Evolutionary conservation across 441 rosid genomes (phyloP), one percentile per base, ranked within the genome.

Genomic region (Arabidopsis lyrata): DNA sequence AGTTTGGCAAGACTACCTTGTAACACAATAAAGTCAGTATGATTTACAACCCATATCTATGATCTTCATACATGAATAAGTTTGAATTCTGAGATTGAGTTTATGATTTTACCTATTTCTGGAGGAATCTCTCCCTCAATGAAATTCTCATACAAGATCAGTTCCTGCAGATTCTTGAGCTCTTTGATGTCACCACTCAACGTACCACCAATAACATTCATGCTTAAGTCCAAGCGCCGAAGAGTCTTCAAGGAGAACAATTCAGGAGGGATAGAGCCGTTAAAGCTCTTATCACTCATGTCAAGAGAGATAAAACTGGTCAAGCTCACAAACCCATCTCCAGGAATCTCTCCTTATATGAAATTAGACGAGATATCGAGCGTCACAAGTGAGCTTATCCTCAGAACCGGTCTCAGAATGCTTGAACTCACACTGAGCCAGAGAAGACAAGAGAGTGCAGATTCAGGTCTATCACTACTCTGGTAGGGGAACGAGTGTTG

Each of bases 271-370:
- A 79, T 76, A 31, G 75, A 41, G 15, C 81, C 80, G 53, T 15
- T 74, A 31, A 83, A 71, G 34, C n/a, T 71, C 9, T 81, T 83
- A 13, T 4, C 0, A 0, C 10, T 24, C 75, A 81, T 48, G 76
- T 59, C 50, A 18, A 83, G 78, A 15, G 49, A 38, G 6, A 52
- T 62, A 0, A 77, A 5, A 31, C 61, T 69, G 6, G 75, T 70
- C 65, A 83, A 69, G 75, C 77, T 81, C 11, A 45, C 76, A 29
- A 78, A 73, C 50, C 36, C 78, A 14, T 36, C 66, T 35, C 77
- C 77, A n/a, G 68, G 77, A 61, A 82, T 70, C 62, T 60, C 78
- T 75, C 74, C 78, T 22, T 55, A 65, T 29, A 78, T 54, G 4
- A 18, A 78, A 48, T 81, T 78, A 62, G 8, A 29, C 0, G 82